Conservation (phyloP, 2,329 filamentous ascomycete species). For the Ceratocystis alfenasii region DNA sequence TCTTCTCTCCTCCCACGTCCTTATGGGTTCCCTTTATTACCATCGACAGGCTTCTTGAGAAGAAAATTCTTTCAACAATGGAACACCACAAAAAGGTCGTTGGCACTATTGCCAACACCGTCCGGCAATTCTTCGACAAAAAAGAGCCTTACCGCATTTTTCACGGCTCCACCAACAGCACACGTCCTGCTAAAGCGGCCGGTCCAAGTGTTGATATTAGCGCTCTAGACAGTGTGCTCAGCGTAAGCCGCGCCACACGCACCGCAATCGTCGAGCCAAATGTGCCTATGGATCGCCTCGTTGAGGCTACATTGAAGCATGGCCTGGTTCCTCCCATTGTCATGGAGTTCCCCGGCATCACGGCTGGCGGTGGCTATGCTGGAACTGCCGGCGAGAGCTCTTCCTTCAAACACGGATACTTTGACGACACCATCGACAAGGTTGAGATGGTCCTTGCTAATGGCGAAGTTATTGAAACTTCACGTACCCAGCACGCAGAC, state of each 20-base stretch:
- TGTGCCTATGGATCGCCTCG: constrained; percentile 60
- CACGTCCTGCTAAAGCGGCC: constrained; percentile 39
- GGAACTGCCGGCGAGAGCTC: constrained; percentile 61
- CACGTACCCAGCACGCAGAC: constrained; percentile 35
- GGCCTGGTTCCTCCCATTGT: constrained; percentile 59
- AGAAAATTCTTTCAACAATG: constrained; percentile 29
- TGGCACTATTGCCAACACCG: constrained; percentile 36
- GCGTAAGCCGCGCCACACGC: constrained; percentile 42
- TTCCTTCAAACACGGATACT: constrained; percentile 59
- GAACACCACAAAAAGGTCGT: constrained; percentile 41
- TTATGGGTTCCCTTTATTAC: neutral
- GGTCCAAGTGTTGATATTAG: constrained; percentile 50
- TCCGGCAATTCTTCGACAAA: constrained; percentile 38
- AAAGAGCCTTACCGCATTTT: constrained; percentile 57
- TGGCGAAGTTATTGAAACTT: constrained; percentile 49
- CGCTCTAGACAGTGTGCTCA: constrained; percentile 49
- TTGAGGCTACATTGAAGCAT: constrained; percentile 51
- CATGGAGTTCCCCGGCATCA: constrained; percentile 68
- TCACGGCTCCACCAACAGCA: constrained; percentile 68
- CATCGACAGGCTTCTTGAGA: neutral
- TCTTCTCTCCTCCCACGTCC: neutral
- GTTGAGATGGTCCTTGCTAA: constrained; percentile 60
- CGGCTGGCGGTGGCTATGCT: constrained; percentile 57
- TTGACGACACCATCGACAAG: constrained; percentile 50
- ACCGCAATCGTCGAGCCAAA: constrained; percentile 63